These are phyloP conservation scores for Pecoramyces ruminantium DNA, from an alignment of 192 early-diverging fungal species.

Conservation along the genomic window DNA sequence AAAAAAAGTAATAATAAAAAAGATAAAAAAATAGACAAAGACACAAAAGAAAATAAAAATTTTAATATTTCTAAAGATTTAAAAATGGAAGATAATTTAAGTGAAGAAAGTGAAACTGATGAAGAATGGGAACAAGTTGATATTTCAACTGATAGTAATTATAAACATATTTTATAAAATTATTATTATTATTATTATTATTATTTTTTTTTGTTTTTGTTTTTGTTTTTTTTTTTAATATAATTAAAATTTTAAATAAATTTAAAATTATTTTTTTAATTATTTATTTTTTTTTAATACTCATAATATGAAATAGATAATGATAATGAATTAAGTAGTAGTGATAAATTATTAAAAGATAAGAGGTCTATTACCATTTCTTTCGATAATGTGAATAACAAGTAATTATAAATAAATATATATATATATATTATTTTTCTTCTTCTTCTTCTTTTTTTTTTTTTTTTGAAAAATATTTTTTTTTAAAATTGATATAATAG, in stretches of 20 bases:
- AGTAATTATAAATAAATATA: too few relatives aligned
- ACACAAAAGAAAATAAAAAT: background rate
- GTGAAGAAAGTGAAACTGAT: background rate
- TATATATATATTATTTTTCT: too few relatives aligned
- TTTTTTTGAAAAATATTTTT: background rate
- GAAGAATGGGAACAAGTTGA: background rate
- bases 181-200: too few relatives aligned
- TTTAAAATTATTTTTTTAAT: background rate
- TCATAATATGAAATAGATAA: background rate
- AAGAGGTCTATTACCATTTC: background rate
- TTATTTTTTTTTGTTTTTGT: too few relatives aligned
- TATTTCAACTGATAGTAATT: background rate
- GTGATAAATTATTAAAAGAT: background rate
- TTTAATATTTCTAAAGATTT: background rate
- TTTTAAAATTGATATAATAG: too few relatives aligned
- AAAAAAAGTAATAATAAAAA: too few relatives aligned
- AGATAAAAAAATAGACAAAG: too few relatives aligned
- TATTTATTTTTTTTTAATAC: too few relatives aligned
- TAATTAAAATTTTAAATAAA: too few relatives aligned
- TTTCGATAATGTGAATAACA: background rate
- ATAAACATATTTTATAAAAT: too few relatives aligned
- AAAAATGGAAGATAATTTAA: background rate
- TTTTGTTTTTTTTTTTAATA: too few relatives aligned
- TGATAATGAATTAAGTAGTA: background rate
- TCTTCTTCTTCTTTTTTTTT: background rate